phyloP scores from a whole-genome alignment of 768 basidiomycete species.

The Hydnomerulius pinastri region DNA sequence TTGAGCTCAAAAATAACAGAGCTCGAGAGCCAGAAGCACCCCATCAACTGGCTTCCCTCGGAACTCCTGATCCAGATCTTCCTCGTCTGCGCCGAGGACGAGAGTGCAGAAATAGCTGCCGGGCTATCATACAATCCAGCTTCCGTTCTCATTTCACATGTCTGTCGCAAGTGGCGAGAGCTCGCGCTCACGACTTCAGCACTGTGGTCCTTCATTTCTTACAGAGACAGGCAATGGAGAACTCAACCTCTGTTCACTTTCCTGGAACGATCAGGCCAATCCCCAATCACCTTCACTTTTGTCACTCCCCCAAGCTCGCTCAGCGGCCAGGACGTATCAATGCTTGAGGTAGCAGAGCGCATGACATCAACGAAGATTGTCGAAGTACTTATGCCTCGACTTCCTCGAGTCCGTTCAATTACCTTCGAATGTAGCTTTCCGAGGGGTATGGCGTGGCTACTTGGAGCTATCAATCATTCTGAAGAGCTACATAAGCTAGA shows the following conservation, averaged over 20 bases:
- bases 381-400: conserved; percentile 18
- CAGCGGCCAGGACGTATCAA: conserved; percentile 13
- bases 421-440: conserved; percentile 34
- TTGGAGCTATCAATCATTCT: conserved; percentile 21
- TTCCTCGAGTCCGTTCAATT: conserved; percentile 34
- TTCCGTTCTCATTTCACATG: conserved; percentile 47
- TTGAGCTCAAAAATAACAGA: conserved; percentile 32
- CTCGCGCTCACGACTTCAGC: conserved; percentile 43
- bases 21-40: conserved; percentile 44
- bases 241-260: conserved; percentile 28
- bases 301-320: conserved; percentile 20
- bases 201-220: conserved; percentile 47
- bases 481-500: conserved; percentile 26
- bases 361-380: conserved; percentile 28
- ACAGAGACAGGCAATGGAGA: conserved; percentile 27
- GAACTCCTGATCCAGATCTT: conserved; percentile 52
- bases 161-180: conserved; percentile 51
- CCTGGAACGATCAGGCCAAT: conserved; percentile 36
- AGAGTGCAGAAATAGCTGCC: conserved; percentile 21
- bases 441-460: conserved; percentile 30
- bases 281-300: conserved; percentile 39
- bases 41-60: conserved; percentile 52
- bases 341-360: conserved; percentile 13
- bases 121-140: conserved; percentile 33
- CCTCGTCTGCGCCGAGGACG: conserved; percentile 28